Evolutionary conservation across 306 rosid species (phyloP), one percentile per base, ranked within the genome.

Genomic region (Boehmeria nivea): DNA sequence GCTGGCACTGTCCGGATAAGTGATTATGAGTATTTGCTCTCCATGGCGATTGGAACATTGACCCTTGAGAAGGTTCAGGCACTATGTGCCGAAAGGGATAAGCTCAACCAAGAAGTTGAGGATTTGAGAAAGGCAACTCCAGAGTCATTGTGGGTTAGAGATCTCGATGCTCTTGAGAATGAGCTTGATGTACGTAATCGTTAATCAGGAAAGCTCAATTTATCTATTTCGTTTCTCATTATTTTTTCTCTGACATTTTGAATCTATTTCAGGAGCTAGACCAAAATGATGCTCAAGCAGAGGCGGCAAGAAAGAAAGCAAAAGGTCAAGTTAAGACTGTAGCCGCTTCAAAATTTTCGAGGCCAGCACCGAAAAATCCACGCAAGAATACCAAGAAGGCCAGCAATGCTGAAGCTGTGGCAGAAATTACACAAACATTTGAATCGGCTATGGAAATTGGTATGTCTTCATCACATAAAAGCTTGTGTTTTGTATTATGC

Each of bases 31-130:
- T 91, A 91, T 71, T 72, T 91, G 40, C 65, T 82, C 19, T 77
- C 91, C 56, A 47, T 91, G 83, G 59, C 95, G 14, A 91, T 91
- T 52, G 89, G 89, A 69, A 76, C 79, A 42, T 78, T 91, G 75
- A 91, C 96, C 45, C 59, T 80, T 1, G 96, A 91, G 75, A 80
- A 72, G 72, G 94, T 91, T 57, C 81, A 81, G 72, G 87, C 78
- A 56, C 71, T 91, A 23, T 70, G 79, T 1, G 73, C 67, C 43
- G 85, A 87, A 25, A 84, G 59, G 73, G 84, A 78, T 46, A 81
- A 78, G 65, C 82, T 75, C 63, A 77, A 59, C 16, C 54, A 67
- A 7, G 85, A 80, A 58, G 84, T 78, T 12, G 85, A 78, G 24
- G 81, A 81, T n/a, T 27, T 84, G 81, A 73, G 72, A 58, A 80